Conservation (phyloP, 768 basidiomycete species). For the Boletus rubescentipes region DNA sequence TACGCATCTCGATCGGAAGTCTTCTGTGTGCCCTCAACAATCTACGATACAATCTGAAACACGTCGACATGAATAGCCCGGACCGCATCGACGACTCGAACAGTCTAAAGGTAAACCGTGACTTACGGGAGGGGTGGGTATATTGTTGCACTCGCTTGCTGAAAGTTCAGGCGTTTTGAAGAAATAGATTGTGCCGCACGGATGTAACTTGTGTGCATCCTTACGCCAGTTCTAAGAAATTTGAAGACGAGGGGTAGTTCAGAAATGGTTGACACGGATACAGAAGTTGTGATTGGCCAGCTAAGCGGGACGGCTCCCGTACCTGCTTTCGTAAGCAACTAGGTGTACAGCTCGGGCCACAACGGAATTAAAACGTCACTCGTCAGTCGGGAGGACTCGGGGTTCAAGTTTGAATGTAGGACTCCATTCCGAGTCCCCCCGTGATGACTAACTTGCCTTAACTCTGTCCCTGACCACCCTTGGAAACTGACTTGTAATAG, state of each 20-base stretch:
- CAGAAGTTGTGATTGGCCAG: no score
- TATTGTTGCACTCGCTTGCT: constrained; percentile 63
- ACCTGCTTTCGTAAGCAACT: no score
- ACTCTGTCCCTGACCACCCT: no score
- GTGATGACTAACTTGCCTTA: no score
- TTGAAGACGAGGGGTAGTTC: neutral
- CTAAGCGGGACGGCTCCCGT: no score
- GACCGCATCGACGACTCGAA: neutral
- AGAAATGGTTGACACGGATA: no score
- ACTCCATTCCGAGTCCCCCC: no score
- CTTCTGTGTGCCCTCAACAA: constrained; percentile 76
- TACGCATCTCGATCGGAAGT: constrained; percentile 77
- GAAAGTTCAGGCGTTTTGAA: constrained; percentile 55
- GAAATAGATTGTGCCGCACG: constrained; percentile 44
- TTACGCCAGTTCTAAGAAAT: neutral
- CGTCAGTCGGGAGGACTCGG: no score
- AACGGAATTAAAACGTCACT: no score
- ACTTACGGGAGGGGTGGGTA: constrained; percentile 83
- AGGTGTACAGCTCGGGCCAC: no score
- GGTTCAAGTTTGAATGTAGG: no score
- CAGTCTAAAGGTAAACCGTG: neutral
- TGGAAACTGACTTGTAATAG: no score
- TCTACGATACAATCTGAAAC: constrained; percentile 70
- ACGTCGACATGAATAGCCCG: neutral
- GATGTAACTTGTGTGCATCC: constrained; percentile 22